Evolutionary conservation across 1,284 basidiomycete species (phyloP), one percentile per base, ranked within the genome.

Genomic region (Cutaneotrichosporon curvatum): DNA sequence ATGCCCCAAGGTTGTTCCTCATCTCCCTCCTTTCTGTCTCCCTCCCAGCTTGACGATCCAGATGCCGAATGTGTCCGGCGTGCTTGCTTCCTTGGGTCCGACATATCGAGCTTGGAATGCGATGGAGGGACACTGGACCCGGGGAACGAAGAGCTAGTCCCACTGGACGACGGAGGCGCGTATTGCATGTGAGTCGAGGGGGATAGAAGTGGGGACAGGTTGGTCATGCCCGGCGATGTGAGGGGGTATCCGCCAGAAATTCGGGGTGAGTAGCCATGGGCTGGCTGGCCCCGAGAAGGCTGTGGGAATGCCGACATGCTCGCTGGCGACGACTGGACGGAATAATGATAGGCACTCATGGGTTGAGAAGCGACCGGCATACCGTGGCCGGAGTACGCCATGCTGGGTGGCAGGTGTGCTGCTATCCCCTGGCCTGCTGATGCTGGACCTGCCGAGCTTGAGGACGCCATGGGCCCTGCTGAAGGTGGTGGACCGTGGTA

Each of bases 1-100:
- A 70, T 67, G 1, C 63, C 67, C 66, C 66, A 70, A 3, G 64
- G 65, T 48, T 67, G 61, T 2, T 61, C 55, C 2, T 59, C 57
- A 21, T 55, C 49, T 19, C 47, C 49, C 9, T 47, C 43, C 43
- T 51, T 54, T 40, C 30, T 32, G 10, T 36, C 28, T 8, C 42
- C 47, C 9, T 48, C 48, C 52, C 52, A 54, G 14, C 46, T 48
- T 0, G 37, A 43, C 0, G 35, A 42, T 7, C 25, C 25, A 1
- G 50, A 51, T 16, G 43, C 46, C 4, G 48, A 48, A 16, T 45
- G 32, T 1, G 48, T 54, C 14, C 48, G 43, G 9, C 52, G 39
- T 34, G 48, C 47, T 34, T 44, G 42, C 20, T 43, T 33, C 7
- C 39, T 12, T 7, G 46, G 40, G 8, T 28, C 25, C 12, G 25